Evolutionary conservation across 208 protist species (phyloP), one percentile per base, ranked within the genome.

Genomic region (Porcisia hertigi): DNA sequence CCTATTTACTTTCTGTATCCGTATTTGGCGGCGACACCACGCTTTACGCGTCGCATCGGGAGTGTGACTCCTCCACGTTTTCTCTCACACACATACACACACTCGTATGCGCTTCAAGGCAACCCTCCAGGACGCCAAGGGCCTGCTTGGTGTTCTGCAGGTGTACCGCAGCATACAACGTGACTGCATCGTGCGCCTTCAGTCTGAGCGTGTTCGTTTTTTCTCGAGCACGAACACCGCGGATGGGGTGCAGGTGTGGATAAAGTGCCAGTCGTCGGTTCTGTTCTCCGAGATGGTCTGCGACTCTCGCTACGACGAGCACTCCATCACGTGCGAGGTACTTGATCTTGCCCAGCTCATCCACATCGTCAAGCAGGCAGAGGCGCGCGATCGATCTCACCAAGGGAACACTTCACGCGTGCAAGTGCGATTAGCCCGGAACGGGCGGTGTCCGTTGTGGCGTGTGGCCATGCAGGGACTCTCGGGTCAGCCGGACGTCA

Each of bases 291-390:
- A 97, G 49, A 94, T 92, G 74, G 76, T 87, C 62, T 89, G 85
- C 41, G 85, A 89, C 71, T 96, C 92, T n/a, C 64, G 64, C 23
- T 86, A 92, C 63, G 74, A 67, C 6, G 90, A 92, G 55, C 80
- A 92, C 69, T 88, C 91, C 66, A 94, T 97, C 71, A 93, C 84
- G 8, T 94, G 87, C 58, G 91, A 97, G 67, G 77, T 97, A 23
- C 76, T 91, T 14, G 88, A 94, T 76, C 80, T 89, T 0, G 64
- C 78, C 0, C 86, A 92, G 65, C 81, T 97, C 12, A 72, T 87
- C 5, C 89, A 93, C 65, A 81, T 91, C n/a, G 73, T 97, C 34
- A 85, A 86, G 59, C 84, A 93, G 66, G 86, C 88, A 0, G 93
- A 92, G 43, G 77, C 49, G 75, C 84, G 81, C 7, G 71, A 80